Evolutionary conservation across 2,329 filamentous ascomycete genomes (phyloP).

Genomic region (Colletotrichum abscissum): DNA sequence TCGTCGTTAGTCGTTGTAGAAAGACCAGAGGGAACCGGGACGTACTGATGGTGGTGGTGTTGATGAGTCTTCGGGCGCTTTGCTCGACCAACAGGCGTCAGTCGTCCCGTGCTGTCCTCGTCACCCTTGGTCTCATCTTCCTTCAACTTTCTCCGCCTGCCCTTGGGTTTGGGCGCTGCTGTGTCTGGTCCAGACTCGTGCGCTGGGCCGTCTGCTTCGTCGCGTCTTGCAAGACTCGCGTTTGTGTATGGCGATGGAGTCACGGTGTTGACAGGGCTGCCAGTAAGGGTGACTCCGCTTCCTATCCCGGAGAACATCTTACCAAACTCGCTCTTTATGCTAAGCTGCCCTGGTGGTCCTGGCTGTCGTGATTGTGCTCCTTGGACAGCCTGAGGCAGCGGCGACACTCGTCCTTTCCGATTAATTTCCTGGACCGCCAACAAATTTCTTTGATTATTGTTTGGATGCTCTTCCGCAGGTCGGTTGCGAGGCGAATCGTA

Average conservation of each 20-base stretch:
- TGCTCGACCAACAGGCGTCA: constrained; percentile 67
- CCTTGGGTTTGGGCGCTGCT: constrained; percentile 55
- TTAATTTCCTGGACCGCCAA: constrained; percentile 85
- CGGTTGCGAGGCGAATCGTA: constrained; percentile 57
- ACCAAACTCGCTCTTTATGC: constrained; percentile 94
- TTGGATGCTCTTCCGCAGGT: constrained; percentile 63
- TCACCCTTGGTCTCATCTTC: constrained; percentile 78
- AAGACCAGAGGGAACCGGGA: constrained; percentile 38
- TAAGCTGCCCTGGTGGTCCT: constrained; percentile 83
- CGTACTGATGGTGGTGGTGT: constrained; percentile 77
- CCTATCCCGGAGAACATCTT: constrained; percentile 95
- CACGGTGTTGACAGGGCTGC: constrained; percentile 61
- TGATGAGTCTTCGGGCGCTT: constrained; percentile 76
- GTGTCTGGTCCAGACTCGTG: constrained; percentile 58
- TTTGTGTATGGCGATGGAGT: constrained; percentile 59
- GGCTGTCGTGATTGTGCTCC: constrained; percentile 86
- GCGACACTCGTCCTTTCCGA: constrained; percentile 85
- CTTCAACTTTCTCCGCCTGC: constrained; percentile 77
- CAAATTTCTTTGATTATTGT: constrained; percentile 71
- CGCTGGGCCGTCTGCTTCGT: constrained; percentile 59
- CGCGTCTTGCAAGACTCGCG: constrained; percentile 59
- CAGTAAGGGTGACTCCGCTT: constrained; percentile 63
- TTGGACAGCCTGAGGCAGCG: constrained; percentile 92
- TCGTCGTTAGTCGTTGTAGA: constrained; percentile 40
- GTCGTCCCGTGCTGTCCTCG: constrained; percentile 73